Percentiles rank a stretch among this genome's conserved stretches.
phyloP scores from a whole-genome alignment of 1,139 yeast genomes.

The Yamadazyma diddensiae region DNA sequence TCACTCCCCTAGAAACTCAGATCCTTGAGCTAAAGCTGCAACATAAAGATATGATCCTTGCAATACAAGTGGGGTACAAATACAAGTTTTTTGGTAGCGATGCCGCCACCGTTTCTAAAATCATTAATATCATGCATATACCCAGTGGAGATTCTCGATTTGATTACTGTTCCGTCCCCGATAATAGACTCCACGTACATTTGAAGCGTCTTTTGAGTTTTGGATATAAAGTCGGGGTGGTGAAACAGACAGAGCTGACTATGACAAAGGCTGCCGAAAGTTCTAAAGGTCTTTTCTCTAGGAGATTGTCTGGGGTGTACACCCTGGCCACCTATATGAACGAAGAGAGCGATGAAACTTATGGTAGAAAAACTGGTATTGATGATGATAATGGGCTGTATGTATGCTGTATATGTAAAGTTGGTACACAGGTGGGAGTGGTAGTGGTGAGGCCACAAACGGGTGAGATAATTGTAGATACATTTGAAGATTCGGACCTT shows the following conservation, averaged over 20 bases:
- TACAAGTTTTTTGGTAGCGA: conserved; percentile 84
- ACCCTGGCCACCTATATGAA: conserved; percentile 85
- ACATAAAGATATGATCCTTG: conserved; percentile 65
- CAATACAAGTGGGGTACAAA: conserved; percentile 89
- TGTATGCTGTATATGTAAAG: conserved; percentile 14
- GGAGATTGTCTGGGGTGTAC: conserved; percentile 69
- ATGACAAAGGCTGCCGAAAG: conserved; percentile 56
- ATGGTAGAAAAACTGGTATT: conserved; percentile 14
- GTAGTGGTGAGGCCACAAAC: conserved; percentile 75
- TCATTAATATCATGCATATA: conserved; percentile 68
- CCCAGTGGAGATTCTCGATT: conserved; percentile 51
- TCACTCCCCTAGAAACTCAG: conserved; percentile 82
- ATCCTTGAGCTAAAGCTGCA: conserved; percentile 58
- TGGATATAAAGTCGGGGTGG: conserved; percentile 81
- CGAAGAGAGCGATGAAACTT: conserved; percentile 38
- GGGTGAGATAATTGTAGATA: conserved; percentile 75
- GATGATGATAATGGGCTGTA: conserved; percentile 26
- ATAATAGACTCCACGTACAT: conserved; percentile 68
- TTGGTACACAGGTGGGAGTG: conserved; percentile 20
- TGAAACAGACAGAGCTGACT: conserved; percentile 80
- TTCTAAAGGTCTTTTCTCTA: conserved; percentile 49
- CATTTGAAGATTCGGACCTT: conserved; percentile 53
- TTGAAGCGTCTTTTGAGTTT: conserved; percentile 60
- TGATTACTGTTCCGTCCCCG: conserved; percentile 86
- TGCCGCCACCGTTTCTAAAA: conserved; percentile 65